Base-by-base conservation (phyloP, 345 rosid genomes). In the Lepidium didymum region DNA sequence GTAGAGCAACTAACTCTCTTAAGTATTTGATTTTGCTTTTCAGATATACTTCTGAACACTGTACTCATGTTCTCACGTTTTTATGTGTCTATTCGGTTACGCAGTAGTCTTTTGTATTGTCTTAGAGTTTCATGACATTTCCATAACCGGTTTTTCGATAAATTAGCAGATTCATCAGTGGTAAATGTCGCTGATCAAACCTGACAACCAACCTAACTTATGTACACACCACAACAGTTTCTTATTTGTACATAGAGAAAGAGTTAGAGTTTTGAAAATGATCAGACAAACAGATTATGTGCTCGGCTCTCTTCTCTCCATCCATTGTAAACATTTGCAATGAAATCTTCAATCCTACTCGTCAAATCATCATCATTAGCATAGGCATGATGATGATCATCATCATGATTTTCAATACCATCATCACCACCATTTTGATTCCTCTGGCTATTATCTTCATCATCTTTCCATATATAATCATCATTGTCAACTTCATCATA, bases 281-380 rank as follows among this genome's bases (percentile, higher is more conserved):
- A 41, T 65, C 37, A 73, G 2, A 65, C 61, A 65, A 73, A 58
- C 42, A 59, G 18, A 13, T 52, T 68, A 2, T 68, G 57, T 31
- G 58, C 62, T 61, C 62, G 62, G 59, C 51, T 42, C 73, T 74
- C 77, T 59, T 74, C 66, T 51, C 69, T 53, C 69, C 78, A 68
- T 57, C 78, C 65, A 55, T 53, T 68, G 34, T 68, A 68, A 45
- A 67, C 74, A 5, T 18, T 68, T 44, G 78, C 74, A 53, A 68
- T 68, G 69, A 37, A 68, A 68, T 75, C 75, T 31, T 62, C 70
- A 46, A 68, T 55, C 59, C 47, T 68, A 40, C 23, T 45, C 31
- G 51, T 75, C 45, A 75, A 69, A 52, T 35, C 76, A 40, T 57
- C 41, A 10, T 52, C 67, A 50, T 35, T 7, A 54, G 15, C 72